A percentile compares a stretch with the other conserved stretches of the same genome.
phyloP scores from a whole-genome alignment of 1,139 yeast species.

The Blastobotrys ciferrii region DNA sequence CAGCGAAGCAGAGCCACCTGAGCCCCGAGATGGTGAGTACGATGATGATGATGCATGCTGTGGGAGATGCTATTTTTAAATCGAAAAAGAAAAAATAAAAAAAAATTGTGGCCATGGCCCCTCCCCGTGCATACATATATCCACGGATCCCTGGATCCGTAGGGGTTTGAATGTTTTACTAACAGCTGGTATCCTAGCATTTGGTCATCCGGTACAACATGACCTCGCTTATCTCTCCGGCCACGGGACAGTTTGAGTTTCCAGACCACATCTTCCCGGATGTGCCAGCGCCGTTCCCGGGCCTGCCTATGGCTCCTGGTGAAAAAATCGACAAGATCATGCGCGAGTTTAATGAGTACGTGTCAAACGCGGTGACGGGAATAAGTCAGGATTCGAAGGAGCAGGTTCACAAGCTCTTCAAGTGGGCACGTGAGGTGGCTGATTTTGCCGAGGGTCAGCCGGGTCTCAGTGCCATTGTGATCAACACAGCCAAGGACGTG shows the following conservation, averaged over 20 bases:
- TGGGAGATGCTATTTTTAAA: background rate
- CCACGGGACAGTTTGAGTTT: constrained; percentile 26
- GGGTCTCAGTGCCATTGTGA: constrained; percentile 28
- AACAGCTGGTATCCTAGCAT: constrained; percentile 1
- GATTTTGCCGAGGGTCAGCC: constrained; percentile 34
- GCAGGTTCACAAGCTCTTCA: constrained; percentile 23
- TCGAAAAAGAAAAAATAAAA: constrained; percentile 3
- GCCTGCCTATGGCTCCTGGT: constrained; percentile 31
- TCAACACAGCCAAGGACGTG: constrained; percentile 31
- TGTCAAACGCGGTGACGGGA: constrained; percentile 20
- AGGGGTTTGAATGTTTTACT: too few species aligned
- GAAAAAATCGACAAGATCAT: constrained; percentile 30
- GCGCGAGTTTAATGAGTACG: constrained; percentile 26
- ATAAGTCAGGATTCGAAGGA: constrained; percentile 15
- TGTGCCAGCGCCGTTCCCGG: constrained; percentile 30
- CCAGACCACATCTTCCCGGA: constrained; percentile 36
- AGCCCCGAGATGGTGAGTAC: constrained; percentile 4
- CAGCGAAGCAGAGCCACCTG: background rate
- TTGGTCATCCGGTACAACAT: constrained; percentile 10
- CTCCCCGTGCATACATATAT: background rate
- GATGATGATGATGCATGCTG: background rate
- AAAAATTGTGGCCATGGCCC: background rate
- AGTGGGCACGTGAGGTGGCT: constrained; percentile 38
- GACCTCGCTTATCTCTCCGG: constrained; percentile 5
- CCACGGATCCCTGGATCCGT: background rate